These are phyloP conservation scores for Epichloe glyceriae DNA, from an alignment of 2,329 filamentous ascomycete species.

Conservation along the genomic window DNA sequence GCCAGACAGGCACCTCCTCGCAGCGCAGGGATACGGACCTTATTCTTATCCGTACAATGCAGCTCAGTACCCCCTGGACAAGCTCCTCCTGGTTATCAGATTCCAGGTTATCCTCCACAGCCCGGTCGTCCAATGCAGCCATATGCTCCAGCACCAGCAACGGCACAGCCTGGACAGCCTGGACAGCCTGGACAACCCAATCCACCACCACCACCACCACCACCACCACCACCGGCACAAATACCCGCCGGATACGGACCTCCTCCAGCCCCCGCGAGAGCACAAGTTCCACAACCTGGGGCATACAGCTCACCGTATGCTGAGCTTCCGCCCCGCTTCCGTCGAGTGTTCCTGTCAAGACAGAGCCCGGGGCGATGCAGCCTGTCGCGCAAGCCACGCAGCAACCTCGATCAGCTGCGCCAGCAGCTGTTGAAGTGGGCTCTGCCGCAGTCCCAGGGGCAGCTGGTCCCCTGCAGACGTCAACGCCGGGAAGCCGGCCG, in stretches of 20 bases:
- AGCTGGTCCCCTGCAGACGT: conserved; percentile 5
- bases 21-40: conserved; percentile 24
- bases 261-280: conserved; percentile 22
- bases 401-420: conserved; percentile 6
- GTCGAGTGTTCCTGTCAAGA: conserved; percentile 15
- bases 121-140: conserved; percentile 19
- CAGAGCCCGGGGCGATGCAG: conserved; percentile 14
- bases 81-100: conserved; percentile 21
- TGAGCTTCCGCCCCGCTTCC: conserved; percentile 15
- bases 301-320: conserved; percentile 26
- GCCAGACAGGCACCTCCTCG: conserved; percentile 32
- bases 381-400: conserved; percentile 8
- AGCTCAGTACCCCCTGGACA: conserved; percentile 23
- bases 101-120: conserved; percentile 20
- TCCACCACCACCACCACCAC: background rate
- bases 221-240: conserved; percentile 7
- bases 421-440: conserved; percentile 3
- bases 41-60: conserved; percentile 23
- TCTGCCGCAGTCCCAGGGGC: conserved; percentile 3
- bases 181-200: conserved; percentile 5
- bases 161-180: conserved; percentile 10
- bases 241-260: conserved; percentile 21
- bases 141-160: conserved; percentile 9
- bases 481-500: conserved; percentile 11
- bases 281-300: conserved; percentile 18